Base-by-base conservation (phyloP, 2,329 filamentous ascomycete genomes). In the Chaetomium globosum region DNA sequence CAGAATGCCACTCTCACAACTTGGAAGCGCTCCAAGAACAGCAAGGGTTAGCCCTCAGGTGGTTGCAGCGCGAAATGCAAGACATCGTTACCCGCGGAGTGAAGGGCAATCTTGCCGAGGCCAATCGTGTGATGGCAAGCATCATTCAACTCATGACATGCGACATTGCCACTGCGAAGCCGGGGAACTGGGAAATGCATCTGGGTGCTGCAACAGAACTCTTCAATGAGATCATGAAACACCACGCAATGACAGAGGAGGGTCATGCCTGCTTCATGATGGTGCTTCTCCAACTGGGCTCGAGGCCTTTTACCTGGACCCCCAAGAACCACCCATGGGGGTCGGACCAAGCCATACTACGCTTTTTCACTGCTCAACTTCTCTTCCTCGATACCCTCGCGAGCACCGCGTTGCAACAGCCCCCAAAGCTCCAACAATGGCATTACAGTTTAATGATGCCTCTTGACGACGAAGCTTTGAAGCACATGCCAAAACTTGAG, bases 141-240 rank as follows among this genome's bases (percentile, higher is more conserved):
- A 75, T 80, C 64, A 73, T 80, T 36, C 79, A 81, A 68, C 70
- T 82, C 8, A 71, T 80, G 36, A 77, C 76, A 36, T 80, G 79
- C 62, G 80, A 81, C 67, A 70, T 75, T 10, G 68, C 73, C 23
- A 69, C 74, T 21, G 69, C 68, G 21, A 77, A 72, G 49, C 74
- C 75, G 21, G 77, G 77, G 3, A 80, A 80, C 67, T 81, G 75
- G 66, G 76, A 79, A 59, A 77, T 78, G 73, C 81, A 80, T 65
- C 76, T 80, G 3, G 76, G 77, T 59, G 78, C 78, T 6, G 80
- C 81, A 19, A 70, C 80, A 16, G 73, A 74, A 46, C 73, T 80
- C n/a, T 79, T 79, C 62, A 73, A 72, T 62, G 73, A 77, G 60
- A 73, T 75, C 9, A 71, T 75, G 69, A 61, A 74, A 26, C 70